A percentile compares a stretch with the other conserved stretches of the same genome.
These are phyloP conservation scores for Peribolospora kevripleyi DNA, from an alignment of 768 basidiomycete genomes.

Conservation along the genomic window DNA sequence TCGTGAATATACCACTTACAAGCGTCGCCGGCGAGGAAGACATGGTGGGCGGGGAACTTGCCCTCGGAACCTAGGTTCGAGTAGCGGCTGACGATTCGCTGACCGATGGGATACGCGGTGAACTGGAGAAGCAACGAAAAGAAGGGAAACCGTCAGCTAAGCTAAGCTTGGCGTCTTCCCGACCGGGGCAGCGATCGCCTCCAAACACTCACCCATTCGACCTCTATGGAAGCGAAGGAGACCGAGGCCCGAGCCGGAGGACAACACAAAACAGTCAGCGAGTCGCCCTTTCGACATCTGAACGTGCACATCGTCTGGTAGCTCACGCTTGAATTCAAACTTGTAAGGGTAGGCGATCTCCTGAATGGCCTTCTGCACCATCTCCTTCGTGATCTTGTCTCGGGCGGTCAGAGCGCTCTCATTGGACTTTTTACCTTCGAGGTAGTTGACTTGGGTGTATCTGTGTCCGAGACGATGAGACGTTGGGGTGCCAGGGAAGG, in stretches of 20 bases:
- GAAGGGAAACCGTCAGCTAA: no score
- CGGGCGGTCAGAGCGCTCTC: conserved; percentile 5
- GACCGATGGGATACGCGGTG: conserved; percentile 16
- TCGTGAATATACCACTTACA: background rate
- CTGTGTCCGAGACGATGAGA: background rate
- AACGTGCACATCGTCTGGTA: no score
- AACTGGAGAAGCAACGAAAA: conserved; percentile 7
- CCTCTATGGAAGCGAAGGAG: no score
- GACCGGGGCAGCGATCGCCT: no score
- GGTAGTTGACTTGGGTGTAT: conserved; percentile 10
- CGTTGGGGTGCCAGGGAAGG: no score
- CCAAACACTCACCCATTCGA: no score
- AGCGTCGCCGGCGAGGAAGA: conserved; percentile 15
- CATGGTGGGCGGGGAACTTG: conserved; percentile 10
- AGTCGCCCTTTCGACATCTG: conserved; percentile 4
- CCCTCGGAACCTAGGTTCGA: background rate
- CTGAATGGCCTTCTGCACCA: background rate
- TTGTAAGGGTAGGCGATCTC: conserved; percentile 14
- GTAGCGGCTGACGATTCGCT: conserved; percentile 15
- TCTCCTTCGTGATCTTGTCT: conserved; percentile 4
- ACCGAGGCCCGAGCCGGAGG: no score
- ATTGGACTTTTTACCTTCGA: conserved; percentile 6
- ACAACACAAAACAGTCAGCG: background rate
- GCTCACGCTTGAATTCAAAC: conserved; percentile 9
- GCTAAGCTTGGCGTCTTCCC: no score